A percentile compares a stretch with the other conserved stretches of the same genome.
Conservation (phyloP, 2,329 filamentous ascomycete species). For the Aspergillus thermomutatus region DNA sequence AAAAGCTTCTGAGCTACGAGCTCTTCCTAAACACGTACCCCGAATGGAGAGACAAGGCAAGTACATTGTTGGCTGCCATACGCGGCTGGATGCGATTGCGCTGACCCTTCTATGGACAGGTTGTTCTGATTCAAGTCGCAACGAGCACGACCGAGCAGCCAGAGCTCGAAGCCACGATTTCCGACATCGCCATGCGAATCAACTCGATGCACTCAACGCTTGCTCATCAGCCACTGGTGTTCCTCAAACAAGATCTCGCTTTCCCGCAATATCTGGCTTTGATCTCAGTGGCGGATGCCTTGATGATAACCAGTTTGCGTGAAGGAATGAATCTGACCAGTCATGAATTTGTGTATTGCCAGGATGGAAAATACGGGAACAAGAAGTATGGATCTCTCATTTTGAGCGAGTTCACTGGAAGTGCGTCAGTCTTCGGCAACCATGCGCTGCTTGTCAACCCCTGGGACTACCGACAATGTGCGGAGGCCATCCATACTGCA, state of each 20-base stretch:
- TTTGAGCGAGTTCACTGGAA: slow-evolving; percentile 91
- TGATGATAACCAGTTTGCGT: slow-evolving; percentile 92
- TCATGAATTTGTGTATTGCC: slow-evolving; percentile 90
- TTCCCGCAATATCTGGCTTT: slow-evolving; percentile 92
- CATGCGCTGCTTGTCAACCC: slow-evolving; percentile 86
- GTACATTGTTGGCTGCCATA: slow-evolving; percentile 1
- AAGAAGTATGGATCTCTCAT: slow-evolving; percentile 88
- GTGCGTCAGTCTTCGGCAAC: slow-evolving; percentile 76
- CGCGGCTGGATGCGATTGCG: neutral
- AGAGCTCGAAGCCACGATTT: slow-evolving; percentile 82
- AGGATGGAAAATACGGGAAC: slow-evolving; percentile 70
- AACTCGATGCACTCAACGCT: slow-evolving; percentile 89
- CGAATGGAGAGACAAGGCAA: slow-evolving; percentile 72
- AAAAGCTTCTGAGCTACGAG: slow-evolving; percentile 90
- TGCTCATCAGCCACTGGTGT: slow-evolving; percentile 87
- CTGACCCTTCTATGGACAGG: slow-evolving; percentile 39
- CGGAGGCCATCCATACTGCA: slow-evolving; percentile 78
- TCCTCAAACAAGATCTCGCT: slow-evolving; percentile 90
- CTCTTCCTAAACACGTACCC: slow-evolving; percentile 92
- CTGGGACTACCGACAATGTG: slow-evolving; percentile 89
- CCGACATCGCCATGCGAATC: slow-evolving; percentile 90
- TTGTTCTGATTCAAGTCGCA: slow-evolving; percentile 90
- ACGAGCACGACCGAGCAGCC: slow-evolving; percentile 84
- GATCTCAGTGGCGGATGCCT: slow-evolving; percentile 79
- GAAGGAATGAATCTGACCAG: slow-evolving; percentile 97